Conservation (phyloP, 2,329 filamentous ascomycete genomes). For the Akanthomyces uredinophilus region DNA sequence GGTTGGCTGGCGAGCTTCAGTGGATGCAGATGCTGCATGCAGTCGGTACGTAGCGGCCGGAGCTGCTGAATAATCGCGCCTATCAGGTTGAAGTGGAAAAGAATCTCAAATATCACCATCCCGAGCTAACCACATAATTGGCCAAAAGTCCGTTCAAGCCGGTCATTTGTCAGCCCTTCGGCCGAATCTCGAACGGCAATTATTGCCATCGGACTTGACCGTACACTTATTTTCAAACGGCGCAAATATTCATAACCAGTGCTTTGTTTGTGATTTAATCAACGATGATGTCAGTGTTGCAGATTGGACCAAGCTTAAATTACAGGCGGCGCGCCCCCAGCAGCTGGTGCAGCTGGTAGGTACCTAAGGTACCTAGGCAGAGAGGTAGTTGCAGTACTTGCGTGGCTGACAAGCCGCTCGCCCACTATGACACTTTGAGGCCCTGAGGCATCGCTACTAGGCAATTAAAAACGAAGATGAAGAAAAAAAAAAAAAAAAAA, state of each 20-base stretch:
- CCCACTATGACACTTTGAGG: too few species aligned
- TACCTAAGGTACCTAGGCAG: too few species aligned
- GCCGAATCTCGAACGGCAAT: not conserved
- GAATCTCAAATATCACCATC: not conserved
- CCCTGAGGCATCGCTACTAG: not conserved
- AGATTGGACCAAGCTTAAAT: not conserved
- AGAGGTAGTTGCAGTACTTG: too few species aligned
- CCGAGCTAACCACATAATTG: not conserved
- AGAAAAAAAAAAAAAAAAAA: not conserved
- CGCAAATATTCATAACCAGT: not conserved
- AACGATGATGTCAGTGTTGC: not conserved
- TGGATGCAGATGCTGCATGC: not conserved
- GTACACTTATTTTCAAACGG: not conserved
- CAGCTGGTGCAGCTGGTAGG: not conserved
- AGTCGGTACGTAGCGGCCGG: not conserved
- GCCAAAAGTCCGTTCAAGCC: not conserved
- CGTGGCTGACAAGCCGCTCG: too few species aligned
- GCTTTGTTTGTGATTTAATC: not conserved
- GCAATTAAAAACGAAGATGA: too few species aligned
- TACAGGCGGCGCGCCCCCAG: not conserved
- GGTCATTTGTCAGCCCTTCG: slow-evolving; percentile 6
- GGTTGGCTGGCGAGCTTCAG: not conserved
- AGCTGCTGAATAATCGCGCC: slow-evolving; percentile 9
- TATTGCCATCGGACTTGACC: too few species aligned
- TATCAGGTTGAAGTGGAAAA: not conserved